These are phyloP conservation scores for Zygnema cylindricum DNA, from an alignment of 139 green algal species.

Conservation along the genomic window DNA sequence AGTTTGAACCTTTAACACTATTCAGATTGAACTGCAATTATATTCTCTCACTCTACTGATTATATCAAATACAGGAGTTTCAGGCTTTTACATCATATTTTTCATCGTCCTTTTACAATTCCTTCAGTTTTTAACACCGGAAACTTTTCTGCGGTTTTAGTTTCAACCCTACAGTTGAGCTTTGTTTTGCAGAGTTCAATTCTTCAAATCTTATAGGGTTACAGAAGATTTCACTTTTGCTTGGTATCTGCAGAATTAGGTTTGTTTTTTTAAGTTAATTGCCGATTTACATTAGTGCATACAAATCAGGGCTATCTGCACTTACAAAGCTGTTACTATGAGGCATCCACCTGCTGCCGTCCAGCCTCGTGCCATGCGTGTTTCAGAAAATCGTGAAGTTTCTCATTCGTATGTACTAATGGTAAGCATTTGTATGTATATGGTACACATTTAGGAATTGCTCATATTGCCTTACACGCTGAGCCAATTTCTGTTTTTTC, in stretches of 20 bases:
- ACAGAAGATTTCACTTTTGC: too few species aligned
- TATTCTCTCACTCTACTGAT: too few species aligned
- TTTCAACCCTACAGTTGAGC: not conserved
- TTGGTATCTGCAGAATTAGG: not conserved
- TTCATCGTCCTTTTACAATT: too few species aligned
- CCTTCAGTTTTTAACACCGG: too few species aligned
- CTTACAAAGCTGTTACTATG: not conserved
- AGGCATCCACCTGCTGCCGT: not conserved
- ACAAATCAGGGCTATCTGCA: too few species aligned
- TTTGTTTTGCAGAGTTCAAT: not conserved
- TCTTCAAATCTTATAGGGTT: too few species aligned
- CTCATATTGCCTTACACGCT: not conserved
- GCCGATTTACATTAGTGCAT: too few species aligned
- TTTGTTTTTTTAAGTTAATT: not conserved
- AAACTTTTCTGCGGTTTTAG: not conserved
- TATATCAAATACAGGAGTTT: too few species aligned
- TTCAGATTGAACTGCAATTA: too few species aligned
- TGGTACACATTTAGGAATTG: not conserved
- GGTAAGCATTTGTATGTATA: constrained; percentile 26
- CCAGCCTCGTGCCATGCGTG: not conserved
- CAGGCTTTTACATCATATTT: too few species aligned
- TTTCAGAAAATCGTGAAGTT: constrained; percentile 13
- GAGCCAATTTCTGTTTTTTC: not conserved
- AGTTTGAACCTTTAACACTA: too few species aligned
- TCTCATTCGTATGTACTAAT: constrained; percentile 50